These are phyloP conservation scores for Podospora tetraspora DNA, from an alignment of 495 filamentous ascomycete genomes.

Conservation along the genomic window DNA sequence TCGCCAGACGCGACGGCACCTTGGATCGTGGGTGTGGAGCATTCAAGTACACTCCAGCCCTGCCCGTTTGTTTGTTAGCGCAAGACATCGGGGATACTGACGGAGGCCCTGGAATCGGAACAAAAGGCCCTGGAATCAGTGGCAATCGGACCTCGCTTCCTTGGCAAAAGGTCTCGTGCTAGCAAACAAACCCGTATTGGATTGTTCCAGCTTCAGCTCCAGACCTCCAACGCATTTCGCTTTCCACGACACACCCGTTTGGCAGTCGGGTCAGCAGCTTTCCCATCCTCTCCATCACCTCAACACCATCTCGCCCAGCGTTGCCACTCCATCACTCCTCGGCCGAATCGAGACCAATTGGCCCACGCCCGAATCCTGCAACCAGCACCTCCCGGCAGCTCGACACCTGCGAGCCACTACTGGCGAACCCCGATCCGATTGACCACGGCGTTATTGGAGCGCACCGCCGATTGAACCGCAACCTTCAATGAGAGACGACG, in stretches of 20 bases:
- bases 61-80: no score
- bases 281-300: neutral
- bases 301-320: neutral
- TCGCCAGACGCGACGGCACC: neutral
- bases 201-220: neutral
- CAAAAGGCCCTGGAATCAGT: no score
- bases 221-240: neutral
- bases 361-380: neutral
- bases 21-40: neutral
- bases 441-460: neutral
- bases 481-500: constrained; percentile 15
- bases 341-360: neutral
- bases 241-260: neutral
- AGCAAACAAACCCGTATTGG: no score
- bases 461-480: neutral
- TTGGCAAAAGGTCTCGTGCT: no score
- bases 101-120: no score
- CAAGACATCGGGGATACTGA: no score
- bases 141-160: no score
- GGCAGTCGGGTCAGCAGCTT: neutral
- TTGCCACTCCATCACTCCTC: neutral
- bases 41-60: no score
- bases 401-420: neutral
- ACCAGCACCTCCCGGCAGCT: neutral
- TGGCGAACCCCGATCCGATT: neutral